Percentiles rank a stretch among this genome's conserved stretches.
phyloP scores from a whole-genome alignment of 345 rosid genomes.

The Brassica juncea region DNA sequence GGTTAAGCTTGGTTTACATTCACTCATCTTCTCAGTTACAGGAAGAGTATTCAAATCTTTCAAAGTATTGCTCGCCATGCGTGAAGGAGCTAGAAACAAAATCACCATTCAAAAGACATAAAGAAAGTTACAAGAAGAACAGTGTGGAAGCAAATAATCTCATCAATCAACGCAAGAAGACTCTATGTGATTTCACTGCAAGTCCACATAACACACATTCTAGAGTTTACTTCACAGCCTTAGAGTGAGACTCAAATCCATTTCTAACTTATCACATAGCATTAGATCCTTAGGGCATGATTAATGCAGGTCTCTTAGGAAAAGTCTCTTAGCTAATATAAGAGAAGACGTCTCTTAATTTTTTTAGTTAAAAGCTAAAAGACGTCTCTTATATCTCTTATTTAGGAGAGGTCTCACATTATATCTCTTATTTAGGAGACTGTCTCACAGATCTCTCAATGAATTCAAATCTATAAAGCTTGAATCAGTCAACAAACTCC shows the following conservation, averaged over 20 bases:
- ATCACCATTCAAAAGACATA: constrained; percentile 5
- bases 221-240: no score
- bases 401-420: no score
- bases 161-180: not conserved
- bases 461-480: not conserved
- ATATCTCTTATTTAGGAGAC: no score
- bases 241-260: not conserved
- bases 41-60: constrained; percentile 65
- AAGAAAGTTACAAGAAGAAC: not conserved
- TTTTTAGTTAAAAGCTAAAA: no score
- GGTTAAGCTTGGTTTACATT: constrained; percentile 54
- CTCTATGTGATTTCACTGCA: no score
- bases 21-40: constrained; percentile 58
- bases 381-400: no score
- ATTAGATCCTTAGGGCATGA: not conserved
- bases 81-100: constrained; percentile 7
- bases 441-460: no score
- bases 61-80: constrained; percentile 70
- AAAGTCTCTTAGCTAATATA: no score
- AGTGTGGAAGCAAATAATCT: not conserved
- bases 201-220: no score
- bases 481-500: constrained; percentile 4
- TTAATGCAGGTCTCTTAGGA: no score
- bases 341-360: no score
- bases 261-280: not conserved